Conservation (phyloP, 2,329 filamentous ascomycete species). For the Beauveria asiatica region DNA sequence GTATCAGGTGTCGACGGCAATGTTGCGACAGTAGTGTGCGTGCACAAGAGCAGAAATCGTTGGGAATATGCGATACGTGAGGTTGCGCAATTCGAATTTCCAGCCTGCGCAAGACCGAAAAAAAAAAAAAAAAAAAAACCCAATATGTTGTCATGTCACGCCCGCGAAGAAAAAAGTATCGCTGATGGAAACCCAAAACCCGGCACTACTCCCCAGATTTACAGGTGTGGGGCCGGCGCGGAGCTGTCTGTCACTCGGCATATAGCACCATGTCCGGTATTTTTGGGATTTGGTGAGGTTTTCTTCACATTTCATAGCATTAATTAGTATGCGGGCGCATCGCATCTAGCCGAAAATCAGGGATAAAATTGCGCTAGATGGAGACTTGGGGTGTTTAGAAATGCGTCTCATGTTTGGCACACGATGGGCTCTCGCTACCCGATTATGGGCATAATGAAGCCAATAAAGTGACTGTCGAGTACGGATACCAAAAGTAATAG, state of each 20-base stretch:
- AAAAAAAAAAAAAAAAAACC: too few species aligned
- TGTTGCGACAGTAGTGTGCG: neutral
- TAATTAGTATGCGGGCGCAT: neutral
- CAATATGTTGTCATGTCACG: neutral
- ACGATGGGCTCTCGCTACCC: neutral
- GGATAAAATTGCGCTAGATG: too few species aligned
- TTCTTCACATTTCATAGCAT: neutral
- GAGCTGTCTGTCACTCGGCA: neutral
- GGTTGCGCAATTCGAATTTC: neutral
- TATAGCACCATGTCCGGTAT: neutral
- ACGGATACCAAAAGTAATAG: neutral
- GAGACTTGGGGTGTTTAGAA: neutral
- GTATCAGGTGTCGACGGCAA: neutral
- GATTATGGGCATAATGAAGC: neutral
- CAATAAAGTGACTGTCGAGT: neutral
- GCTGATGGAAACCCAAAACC: neutral
- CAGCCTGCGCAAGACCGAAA: too few species aligned
- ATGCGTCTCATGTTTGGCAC: neutral
- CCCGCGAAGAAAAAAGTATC: neutral
- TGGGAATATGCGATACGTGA: neutral
- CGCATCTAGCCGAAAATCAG: neutral
- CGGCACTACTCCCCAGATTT: slow-evolving; percentile 8
- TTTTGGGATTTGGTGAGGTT: neutral
- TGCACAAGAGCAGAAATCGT: neutral
- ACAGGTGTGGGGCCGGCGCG: slow-evolving; percentile 2